Evolutionary conservation across 2,329 filamentous ascomycete genomes (phyloP).

Genomic region (Whalleya microplaca): DNA sequence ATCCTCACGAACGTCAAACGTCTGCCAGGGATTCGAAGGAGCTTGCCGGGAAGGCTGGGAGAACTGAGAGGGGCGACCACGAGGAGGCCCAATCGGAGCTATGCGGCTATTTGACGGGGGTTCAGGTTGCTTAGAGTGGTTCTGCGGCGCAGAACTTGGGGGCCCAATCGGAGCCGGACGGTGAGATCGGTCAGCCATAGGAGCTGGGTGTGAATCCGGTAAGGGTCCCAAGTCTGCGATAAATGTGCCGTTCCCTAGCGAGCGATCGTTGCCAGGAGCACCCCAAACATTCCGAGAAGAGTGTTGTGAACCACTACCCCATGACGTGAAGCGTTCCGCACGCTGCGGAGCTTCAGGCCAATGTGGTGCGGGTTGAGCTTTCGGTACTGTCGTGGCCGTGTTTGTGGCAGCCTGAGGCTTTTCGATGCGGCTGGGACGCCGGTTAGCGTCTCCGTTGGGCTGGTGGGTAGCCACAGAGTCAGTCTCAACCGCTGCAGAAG

Average conservation of each 20-base stretch:
- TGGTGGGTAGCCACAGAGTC: conserved; percentile 4
- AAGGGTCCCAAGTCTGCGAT: conserved; percentile 61
- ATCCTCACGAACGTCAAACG: conserved; percentile 43
- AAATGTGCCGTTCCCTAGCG: conserved; percentile 79
- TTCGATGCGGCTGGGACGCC: conserved; percentile 32
- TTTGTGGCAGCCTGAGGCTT: conserved; percentile 14
- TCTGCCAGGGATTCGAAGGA: conserved; percentile 29
- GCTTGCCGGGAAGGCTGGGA: conserved; percentile 9
- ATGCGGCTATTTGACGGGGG: conserved; percentile 26
- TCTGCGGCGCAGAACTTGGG: conserved; percentile 30
- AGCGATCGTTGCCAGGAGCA: conserved; percentile 70
- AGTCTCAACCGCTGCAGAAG: not conserved
- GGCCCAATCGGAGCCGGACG: conserved; percentile 52
- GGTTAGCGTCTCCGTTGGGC: conserved; percentile 42
- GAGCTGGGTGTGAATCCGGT: conserved; percentile 44
- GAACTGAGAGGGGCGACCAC: conserved; percentile 13
- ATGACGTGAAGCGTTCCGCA: conserved; percentile 53
- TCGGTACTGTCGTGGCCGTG: conserved; percentile 15
- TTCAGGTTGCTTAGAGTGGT: conserved; percentile 22
- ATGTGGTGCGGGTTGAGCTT: conserved; percentile 38
- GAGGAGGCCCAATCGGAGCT: conserved; percentile 38
- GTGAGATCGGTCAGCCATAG: conserved; percentile 37
- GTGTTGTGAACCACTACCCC: conserved; percentile 51
- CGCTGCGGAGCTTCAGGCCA: conserved; percentile 37
- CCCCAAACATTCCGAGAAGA: conserved; percentile 71